Evolutionary conservation across 2,329 filamentous ascomycete species (phyloP), one percentile per base, ranked within the genome.

Genomic region (Monosporascus sp.): DNA sequence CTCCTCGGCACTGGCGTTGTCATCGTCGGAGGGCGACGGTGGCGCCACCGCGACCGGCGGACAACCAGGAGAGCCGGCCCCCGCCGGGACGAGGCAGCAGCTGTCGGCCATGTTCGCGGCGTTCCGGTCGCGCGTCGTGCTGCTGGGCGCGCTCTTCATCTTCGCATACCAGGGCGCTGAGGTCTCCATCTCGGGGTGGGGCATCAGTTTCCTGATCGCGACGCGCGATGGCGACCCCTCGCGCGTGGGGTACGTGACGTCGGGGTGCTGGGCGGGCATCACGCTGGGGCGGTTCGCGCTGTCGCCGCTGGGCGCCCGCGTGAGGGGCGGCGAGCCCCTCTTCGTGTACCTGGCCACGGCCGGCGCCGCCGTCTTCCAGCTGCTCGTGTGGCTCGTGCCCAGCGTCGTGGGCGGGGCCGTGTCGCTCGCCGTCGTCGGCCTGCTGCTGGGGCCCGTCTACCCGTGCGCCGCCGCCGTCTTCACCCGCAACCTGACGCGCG

Each of bases 131-230:
- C 66, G 81, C 35, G 77, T 84, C 5, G 89, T 91, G 0, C 70
- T 94, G 1, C 76, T 94, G 0, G 88, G 89, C 3, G 86, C 89
- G 0, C 68, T 90, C 9, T 94, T 94, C 74, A 88, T 94, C 68
- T 94, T 95, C 67, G 83, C 85, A 25, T 95, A 96, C 68, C 89
- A 94, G 69, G 90, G 89, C 37, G 87, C 88, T 37, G 90, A 95
- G 70, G 89, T 95, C 17, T 85, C 85, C 15, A 89, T 93, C 58
- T 89, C 87, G 0, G 89, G 90, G 50, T 95, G 90, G 90, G 86
- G 93, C 48, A 90, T 93, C 56, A 90, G 87, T 2, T 95, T 92
- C 72, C 74, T 95, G 39, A 90, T 94, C 68, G 79, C 80, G 48
- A 81, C 84, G 57, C 84, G 89, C 38, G 74, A 83, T 52, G 89